Evolutionary conservation across 768 basidiomycete species (phyloP).

Genomic region (Calocybe cyanea): DNA sequence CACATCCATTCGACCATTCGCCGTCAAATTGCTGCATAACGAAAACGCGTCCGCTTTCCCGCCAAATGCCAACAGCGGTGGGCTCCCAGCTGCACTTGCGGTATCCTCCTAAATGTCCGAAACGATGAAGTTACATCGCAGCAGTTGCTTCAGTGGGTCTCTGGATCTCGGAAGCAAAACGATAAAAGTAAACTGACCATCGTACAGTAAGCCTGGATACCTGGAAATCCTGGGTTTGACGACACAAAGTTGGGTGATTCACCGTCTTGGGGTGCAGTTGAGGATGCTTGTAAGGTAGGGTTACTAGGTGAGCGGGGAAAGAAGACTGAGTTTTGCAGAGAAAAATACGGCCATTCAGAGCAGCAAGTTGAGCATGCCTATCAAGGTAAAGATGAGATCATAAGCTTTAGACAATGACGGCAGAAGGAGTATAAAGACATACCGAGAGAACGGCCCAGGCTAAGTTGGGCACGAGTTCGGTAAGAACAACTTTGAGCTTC

Average conservation of each 20-base stretch:
- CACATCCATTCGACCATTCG: slow-evolving; percentile 36
- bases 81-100: slow-evolving; percentile 22
- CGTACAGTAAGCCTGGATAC: slow-evolving; percentile 37
- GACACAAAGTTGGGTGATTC: slow-evolving; percentile 44
- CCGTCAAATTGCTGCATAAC: slow-evolving; percentile 38
- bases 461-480: slow-evolving; percentile 36
- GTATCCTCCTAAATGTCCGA: slow-evolving; percentile 21
- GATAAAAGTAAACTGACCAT: slow-evolving; percentile 23
- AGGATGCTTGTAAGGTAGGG: slow-evolving; percentile 34
- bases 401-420: too few relatives aligned
- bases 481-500: slow-evolving; percentile 30
- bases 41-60: slow-evolving; percentile 37
- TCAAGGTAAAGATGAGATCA: background rate
- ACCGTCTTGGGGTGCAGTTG: slow-evolving; percentile 32
- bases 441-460: slow-evolving; percentile 40
- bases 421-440: background rate
- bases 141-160: too few relatives aligned
- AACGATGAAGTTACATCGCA: background rate
- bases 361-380: slow-evolving; percentile 40
- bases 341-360: slow-evolving; percentile 38
- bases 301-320: slow-evolving; percentile 34
- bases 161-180: too few relatives aligned
- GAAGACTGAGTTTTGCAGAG: slow-evolving; percentile 36
- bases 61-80: slow-evolving; percentile 34
- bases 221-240: slow-evolving; percentile 39